Evolutionary conservation across 140 eudicot species (phyloP).

Genomic region (Bidens hawaiensis): DNA sequence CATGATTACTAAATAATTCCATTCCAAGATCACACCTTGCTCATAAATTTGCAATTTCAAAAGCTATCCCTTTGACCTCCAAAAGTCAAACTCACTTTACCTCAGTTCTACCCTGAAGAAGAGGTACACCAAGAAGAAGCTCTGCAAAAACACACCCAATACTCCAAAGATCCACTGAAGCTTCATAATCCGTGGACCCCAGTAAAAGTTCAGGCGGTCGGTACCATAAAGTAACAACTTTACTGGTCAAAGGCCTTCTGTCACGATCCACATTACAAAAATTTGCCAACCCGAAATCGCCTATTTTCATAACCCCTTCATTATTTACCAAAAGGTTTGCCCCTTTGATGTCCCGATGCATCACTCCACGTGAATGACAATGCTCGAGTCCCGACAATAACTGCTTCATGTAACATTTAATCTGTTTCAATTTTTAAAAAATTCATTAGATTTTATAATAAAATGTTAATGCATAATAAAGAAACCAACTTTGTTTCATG

Average conservation of each 20-base stretch:
- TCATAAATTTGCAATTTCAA: not conserved
- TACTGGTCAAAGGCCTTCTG: conserved; percentile 51
- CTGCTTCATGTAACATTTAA: conserved; percentile 89
- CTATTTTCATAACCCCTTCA: conserved; percentile 79
- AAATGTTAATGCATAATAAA: not conserved
- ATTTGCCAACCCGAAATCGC: conserved; percentile 92
- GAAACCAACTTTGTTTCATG: not conserved
- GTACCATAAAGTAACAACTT: conserved; percentile 78
- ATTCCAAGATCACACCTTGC: not conserved
- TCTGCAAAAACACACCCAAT: conserved; percentile 77
- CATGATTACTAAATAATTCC: not conserved
- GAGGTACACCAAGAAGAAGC: conserved; percentile 54
- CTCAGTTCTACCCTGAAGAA: conserved; percentile 79
- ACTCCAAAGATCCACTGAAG: conserved; percentile 71
- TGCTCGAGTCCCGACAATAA: conserved; percentile 77
- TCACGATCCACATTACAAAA: conserved; percentile 36
- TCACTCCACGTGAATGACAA: conserved; percentile 86
- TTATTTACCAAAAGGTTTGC: conserved; percentile 88
- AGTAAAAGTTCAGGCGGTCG: conserved; percentile 74
- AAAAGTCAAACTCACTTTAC: conserved; percentile 28
- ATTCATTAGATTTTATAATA: not conserved
- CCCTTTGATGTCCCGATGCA: conserved; percentile 97
- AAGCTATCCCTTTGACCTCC: conserved; percentile 8
- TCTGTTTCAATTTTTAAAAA: conserved; percentile 44
- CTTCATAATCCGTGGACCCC: conserved; percentile 66